Evolutionary conservation across 2,329 filamentous ascomycete species (phyloP), one percentile per base, ranked within the genome.

Genomic region (Aspergillus persii): DNA sequence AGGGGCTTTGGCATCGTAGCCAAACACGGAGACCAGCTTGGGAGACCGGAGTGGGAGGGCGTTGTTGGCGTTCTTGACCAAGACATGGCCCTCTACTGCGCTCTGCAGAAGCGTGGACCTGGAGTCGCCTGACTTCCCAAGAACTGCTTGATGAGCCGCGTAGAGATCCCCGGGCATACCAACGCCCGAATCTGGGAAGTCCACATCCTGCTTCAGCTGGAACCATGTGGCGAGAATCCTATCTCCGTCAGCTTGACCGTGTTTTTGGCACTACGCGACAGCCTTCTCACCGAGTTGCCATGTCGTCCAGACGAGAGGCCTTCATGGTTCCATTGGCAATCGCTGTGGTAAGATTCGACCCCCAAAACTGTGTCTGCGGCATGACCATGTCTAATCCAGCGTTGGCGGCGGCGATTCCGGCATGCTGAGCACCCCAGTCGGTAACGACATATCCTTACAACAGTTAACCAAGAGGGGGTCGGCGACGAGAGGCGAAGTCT

Each of bases 381-480:
- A 70, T 68, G 1, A 63, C 63, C 58, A 71, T 64, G 29, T 71
- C 69, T 15, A 71, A 51, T 0, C 69, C 69, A 12, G 69, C 69
- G 53, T 67, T 67, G 0, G 67, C 66, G 6, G 50, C 46, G 1
- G 63, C 66, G 11, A 68, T 66, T 0, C 68, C 69, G 3, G 85
- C 80, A 69, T 94, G 89, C 67, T 92, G 88, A 4, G 89, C 91
- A 64, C 83, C 79, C 90, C 91, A 95, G 71, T 96, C 91, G 15
- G 85, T 86, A 82, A 91, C 86, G 54, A 94, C 84, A 67, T 91
- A 92, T 0, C 90, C 90, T 72, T 91, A 12, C 3, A 15, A 11
- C 12, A 5, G 54, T 33, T 7, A 27, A 33, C 15, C 6, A n/a
- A 3, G 54, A 9, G 9, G 1, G 8, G 1, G 8, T 9, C 3